Conservation (phyloP, 352 stramenopile species). For the Aphanomyces astaci region DNA sequence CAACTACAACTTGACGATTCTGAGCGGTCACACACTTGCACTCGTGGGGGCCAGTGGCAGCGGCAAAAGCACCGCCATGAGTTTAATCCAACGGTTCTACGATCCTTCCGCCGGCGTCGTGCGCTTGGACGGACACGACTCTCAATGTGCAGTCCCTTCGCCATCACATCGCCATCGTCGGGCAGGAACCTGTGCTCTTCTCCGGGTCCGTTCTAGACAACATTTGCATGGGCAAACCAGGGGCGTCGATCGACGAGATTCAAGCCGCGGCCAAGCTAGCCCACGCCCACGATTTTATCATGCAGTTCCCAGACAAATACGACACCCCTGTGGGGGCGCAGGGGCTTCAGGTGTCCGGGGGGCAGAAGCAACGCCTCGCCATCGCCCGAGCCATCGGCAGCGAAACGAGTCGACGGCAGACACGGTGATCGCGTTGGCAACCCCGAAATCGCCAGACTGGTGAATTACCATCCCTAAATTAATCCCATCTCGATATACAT, state of each 20-base stretch:
- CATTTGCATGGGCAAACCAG: slow-evolving; percentile 40
- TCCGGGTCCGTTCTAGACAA: slow-evolving; percentile 51
- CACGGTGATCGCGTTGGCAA: too few relatives aligned
- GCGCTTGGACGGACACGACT: slow-evolving; percentile 48
- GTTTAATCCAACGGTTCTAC: slow-evolving; percentile 81
- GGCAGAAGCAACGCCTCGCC: slow-evolving; percentile 87
- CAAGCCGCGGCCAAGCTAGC: slow-evolving; percentile 64
- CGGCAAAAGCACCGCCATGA: slow-evolving; percentile 80
- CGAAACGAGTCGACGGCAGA: too few relatives aligned
- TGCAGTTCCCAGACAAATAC: slow-evolving; percentile 43
- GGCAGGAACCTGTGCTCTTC: slow-evolving; percentile 80
- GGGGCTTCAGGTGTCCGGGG: slow-evolving; percentile 74
- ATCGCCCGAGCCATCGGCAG: slow-evolving; percentile 73
- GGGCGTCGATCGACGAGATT: slow-evolving; percentile 59
- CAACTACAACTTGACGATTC: slow-evolving; percentile 64
- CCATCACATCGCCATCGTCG: slow-evolving; percentile 52
- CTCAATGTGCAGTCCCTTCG: slow-evolving; percentile 46
- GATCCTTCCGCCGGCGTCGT: slow-evolving; percentile 43
- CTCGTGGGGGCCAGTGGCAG: slow-evolving; percentile 82
- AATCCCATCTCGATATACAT: too few relatives aligned
- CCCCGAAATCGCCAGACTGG: too few relatives aligned
- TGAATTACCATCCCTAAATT: too few relatives aligned
- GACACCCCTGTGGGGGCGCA: slow-evolving; percentile 64
- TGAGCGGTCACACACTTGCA: slow-evolving; percentile 64
- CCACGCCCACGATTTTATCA: slow-evolving; percentile 85